These are phyloP conservation scores for Xylariomycetidae sp. DNA, from an alignment of 2,329 filamentous ascomycete species.

Conservation along the genomic window DNA sequence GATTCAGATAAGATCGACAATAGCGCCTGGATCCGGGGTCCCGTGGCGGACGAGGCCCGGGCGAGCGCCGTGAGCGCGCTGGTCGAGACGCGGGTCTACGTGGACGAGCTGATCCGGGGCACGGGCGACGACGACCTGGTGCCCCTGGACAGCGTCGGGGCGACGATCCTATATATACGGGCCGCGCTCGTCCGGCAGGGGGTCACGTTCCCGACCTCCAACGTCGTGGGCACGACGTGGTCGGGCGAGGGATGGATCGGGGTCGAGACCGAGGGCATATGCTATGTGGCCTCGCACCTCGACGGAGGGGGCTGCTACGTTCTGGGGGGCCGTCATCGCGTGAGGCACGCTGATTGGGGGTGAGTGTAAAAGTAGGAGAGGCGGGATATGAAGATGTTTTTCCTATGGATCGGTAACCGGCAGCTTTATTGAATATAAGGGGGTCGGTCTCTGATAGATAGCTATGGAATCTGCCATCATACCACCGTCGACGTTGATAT, in stretches of 20 bases:
- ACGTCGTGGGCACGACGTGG: constrained; percentile 31
- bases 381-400: no score
- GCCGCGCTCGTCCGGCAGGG: constrained; percentile 27
- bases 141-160: constrained; percentile 30
- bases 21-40: constrained; percentile 12
- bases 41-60: constrained; percentile 15
- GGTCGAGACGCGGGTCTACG: constrained; percentile 15
- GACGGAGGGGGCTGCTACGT: constrained; percentile 25
- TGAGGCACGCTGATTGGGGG: constrained; percentile 24
- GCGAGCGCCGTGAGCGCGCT: constrained; percentile 13
- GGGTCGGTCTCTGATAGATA: no score
- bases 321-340: constrained; percentile 23
- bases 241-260: constrained; percentile 29
- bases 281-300: constrained; percentile 24
- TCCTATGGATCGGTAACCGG: no score
- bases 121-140: constrained; percentile 26
- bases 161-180: constrained; percentile 30
- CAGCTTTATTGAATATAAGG: no score
- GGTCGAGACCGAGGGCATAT: constrained; percentile 33
- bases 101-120: constrained; percentile 19
- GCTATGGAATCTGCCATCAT: no score
- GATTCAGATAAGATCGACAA: not conserved
- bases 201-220: constrained; percentile 28
- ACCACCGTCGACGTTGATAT: no score
- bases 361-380: no score